Base-by-base conservation (phyloP, 1,139 yeast genomes). In the Entelexis paramagnoliae region DNA sequence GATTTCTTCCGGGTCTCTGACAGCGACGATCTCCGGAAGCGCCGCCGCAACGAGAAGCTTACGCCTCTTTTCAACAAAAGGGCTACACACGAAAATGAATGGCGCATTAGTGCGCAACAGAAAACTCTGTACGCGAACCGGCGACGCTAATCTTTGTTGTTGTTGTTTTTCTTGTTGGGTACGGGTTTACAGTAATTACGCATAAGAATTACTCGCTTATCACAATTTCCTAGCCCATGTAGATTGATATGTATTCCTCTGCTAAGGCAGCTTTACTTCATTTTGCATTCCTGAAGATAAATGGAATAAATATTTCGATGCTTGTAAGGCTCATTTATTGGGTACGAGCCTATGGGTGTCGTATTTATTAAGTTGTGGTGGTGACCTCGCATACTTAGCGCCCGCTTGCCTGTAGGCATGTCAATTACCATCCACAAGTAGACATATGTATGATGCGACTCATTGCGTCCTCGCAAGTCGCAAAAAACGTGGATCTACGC, bases 21-120 rank as follows among this genome's bases (percentile, higher is more conserved):
- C 4, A 16, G 13, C 5, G 47, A 44, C 13, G 47, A 44, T 14
- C 2, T 28, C 13, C 40, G 38, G 3, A 51, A 57, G 64, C 70
- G 68, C 63, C 74, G 72, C 58, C 67, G 68, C 16, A 66, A 66
- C 52, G 79, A 76, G 60, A 76, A 76, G 59, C 78, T 82, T 47
- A 77, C 73, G 48, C 94, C 95, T 3, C 66, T 85, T 56, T 76
- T 73, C 63, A 78, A 81, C 57, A 73, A 74, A 52, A 77, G 72
- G 59, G 70, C 79, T 4, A 72, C 70, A 54, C 76, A 73, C 62
- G 79, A 73, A 56, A 71, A 76, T 55, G 77, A 76, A 3, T 77
- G 81, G 81, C 67, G 80, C 44, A 58, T 77, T 30, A 73, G 77
- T 52, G 68, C 72, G 16, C 72, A 71, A 49, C 46, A 44, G 11